These are phyloP conservation scores for Globisporangium carolinianum DNA, from an alignment of 352 stramenopile species.

Conservation along the genomic window DNA sequence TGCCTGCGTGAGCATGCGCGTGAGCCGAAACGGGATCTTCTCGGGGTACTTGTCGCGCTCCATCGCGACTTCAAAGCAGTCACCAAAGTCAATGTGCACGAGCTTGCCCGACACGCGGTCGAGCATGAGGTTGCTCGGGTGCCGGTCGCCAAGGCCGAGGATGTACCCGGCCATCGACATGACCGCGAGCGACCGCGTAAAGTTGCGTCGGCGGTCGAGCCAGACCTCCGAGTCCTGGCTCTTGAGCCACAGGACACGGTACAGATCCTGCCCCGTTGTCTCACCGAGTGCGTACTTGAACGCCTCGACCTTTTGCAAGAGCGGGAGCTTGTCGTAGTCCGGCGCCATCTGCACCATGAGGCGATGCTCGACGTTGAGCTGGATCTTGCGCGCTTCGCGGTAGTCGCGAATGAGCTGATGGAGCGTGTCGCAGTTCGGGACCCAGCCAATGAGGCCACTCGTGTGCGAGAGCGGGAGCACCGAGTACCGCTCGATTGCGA, in stretches of 20 bases:
- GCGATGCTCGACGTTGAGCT: conserved; percentile 95
- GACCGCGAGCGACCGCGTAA: conserved; percentile 97
- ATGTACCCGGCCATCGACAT: conserved; percentile 99
- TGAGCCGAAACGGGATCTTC: conserved; percentile 99
- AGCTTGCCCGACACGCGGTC: conserved; percentile 98
- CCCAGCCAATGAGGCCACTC: conserved; percentile 98
- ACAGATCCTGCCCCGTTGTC: conserved; percentile 96
- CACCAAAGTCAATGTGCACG: conserved; percentile 98
- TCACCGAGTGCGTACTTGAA: conserved; percentile 93
- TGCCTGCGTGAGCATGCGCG: conserved; percentile 96
- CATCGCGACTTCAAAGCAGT: conserved; percentile 99
- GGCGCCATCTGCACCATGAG: conserved; percentile 96
- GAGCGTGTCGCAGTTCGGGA: conserved; percentile 99
- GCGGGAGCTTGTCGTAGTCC: conserved; percentile 98
- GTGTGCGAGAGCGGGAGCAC: conserved; percentile 98
- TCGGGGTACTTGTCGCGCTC: conserved; percentile 99
- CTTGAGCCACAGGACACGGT: conserved; percentile 99
- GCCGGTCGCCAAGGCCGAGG: conserved; percentile 98
- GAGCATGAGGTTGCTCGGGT: conserved; percentile 99
- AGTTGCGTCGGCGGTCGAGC: conserved; percentile 98
- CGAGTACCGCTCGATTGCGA: conserved; percentile 98
- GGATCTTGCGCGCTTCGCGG: conserved; percentile 90
- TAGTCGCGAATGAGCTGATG: conserved; percentile 98
- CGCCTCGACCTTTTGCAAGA: conserved; percentile 99
- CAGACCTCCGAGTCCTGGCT: conserved; percentile 98